These are phyloP conservation scores for Nothophytophthora sp. DNA, from an alignment of 352 stramenopile species.

Conservation along the genomic window DNA sequence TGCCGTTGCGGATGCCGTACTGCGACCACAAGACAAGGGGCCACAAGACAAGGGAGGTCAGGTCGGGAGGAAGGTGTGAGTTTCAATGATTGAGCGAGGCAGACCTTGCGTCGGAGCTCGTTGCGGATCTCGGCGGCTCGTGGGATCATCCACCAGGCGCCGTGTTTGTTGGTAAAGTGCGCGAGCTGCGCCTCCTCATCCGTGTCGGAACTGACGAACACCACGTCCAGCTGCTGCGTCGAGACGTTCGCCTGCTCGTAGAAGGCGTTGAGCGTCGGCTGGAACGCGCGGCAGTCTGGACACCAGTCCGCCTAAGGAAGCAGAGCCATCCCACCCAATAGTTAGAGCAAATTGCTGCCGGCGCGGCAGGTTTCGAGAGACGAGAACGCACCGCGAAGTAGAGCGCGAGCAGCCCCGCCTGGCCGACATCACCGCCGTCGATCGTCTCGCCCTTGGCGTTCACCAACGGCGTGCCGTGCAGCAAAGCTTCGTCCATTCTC, in stretches of 20 bases:
- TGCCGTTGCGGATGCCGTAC: slow-evolving; percentile 71
- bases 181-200: slow-evolving; percentile 49
- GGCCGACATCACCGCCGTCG: slow-evolving; percentile 33
- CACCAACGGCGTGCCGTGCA: slow-evolving; percentile 50
- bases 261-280: slow-evolving; percentile 68
- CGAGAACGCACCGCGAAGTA: slow-evolving; percentile 61
- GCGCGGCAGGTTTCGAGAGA: too few relatives aligned
- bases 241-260: slow-evolving; percentile 57
- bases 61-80: too few relatives aligned
- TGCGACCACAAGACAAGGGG: neutral
- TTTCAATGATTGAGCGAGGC: too few relatives aligned
- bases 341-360: neutral
- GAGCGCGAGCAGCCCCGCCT: slow-evolving; percentile 47
- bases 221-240: slow-evolving; percentile 50
- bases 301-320: slow-evolving; percentile 72
- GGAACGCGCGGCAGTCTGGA: slow-evolving; percentile 73
- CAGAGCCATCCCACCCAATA: neutral
- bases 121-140: slow-evolving; percentile 54
- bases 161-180: slow-evolving; percentile 71
- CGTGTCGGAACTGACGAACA: slow-evolving; percentile 73
- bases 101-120: slow-evolving; percentile 73
- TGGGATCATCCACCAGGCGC: slow-evolving; percentile 67
- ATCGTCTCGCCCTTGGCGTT: slow-evolving; percentile 54
- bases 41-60: too few relatives aligned
- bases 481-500: slow-evolving; percentile 37